Base-by-base conservation (phyloP, 768 basidiomycete genomes). In the Termitomyces titanicus region DNA sequence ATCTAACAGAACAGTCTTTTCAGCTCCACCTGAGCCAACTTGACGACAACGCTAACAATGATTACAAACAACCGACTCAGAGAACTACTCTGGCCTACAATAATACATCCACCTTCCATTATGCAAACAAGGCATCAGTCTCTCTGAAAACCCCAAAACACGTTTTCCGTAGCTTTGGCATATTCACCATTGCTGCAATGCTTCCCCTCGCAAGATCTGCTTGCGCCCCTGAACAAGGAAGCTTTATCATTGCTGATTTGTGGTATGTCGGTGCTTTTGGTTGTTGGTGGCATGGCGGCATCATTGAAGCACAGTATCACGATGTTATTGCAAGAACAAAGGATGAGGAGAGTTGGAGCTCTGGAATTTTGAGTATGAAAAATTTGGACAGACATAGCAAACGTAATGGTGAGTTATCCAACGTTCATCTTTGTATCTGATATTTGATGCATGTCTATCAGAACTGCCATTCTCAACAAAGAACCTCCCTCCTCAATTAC, bases 1-100 rank as follows among this genome's bases (percentile, higher is more conserved):
- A 92, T 74, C 86, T 98, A 62, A 98, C 95, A n/a, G 94, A 97
- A 66, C 91, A 92, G 66, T 95, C 94, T 24, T 98, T 99, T 70
- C 91, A 94, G 50, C 90, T 92, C 53, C 94, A 98, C 70, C 82
- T 98, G 57, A 91, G 85, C 57, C 87, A 86, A 53, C 82, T 97
- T 64, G 88, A 94, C 63, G 86, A 87, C 63, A 75, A 73, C 45
- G 66, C 73, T 54, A 81, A 85, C 51, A 85, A 87, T 54, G 72
- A 79, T 53, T 75, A 81, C 54, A 67, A 67, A 51, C 62, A 70
- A 55, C 63, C 65, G 25, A 62, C 66, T 58, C 68, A 67, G 50
- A 64, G 67, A 44, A 12, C 54, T 55, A 67, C 69, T 2, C 63
- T 70, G 43, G 64, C n/a, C n/a, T 64, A 68, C 39, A 68, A 73